These are phyloP conservation scores for Penicillium nucicola DNA, from an alignment of 495 filamentous ascomycete species.

Conservation along the genomic window DNA sequence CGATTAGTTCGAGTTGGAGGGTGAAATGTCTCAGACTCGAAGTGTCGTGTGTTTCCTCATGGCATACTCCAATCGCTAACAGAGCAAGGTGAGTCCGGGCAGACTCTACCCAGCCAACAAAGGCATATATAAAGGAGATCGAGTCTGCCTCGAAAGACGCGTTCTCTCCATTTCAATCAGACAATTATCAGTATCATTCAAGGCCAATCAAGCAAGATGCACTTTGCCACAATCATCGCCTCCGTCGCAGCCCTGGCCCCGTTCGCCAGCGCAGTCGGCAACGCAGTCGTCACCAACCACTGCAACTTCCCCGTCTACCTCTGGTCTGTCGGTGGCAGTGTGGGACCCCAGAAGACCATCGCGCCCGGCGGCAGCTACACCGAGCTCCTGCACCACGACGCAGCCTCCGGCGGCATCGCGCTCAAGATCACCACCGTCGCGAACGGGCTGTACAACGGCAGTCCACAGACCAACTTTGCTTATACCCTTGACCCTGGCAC, in stretches of 20 bases:
- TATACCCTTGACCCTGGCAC: slow-evolving; percentile 48
- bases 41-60: neutral
- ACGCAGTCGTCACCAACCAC: slow-evolving; percentile 51
- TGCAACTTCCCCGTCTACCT: slow-evolving; percentile 47
- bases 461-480: slow-evolving; percentile 50
- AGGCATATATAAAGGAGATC: slow-evolving; percentile 9
- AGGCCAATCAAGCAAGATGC: slow-evolving; percentile 23
- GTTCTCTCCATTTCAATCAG: neutral
- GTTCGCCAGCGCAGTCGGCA: slow-evolving; percentile 42
- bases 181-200: neutral
- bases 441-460: slow-evolving; percentile 53
- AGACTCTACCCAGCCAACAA: neutral
- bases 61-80: neutral
- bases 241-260: slow-evolving; percentile 26
- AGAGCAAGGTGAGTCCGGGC: neutral
- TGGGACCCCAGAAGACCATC: slow-evolving; percentile 40
- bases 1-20: neutral
- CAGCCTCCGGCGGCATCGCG: slow-evolving; percentile 50
- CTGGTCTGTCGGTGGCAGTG: slow-evolving; percentile 53
- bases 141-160: neutral
- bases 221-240: slow-evolving; percentile 24
- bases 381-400: slow-evolving; percentile 44
- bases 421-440: slow-evolving; percentile 50
- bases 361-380: slow-evolving; percentile 32
- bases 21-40: slow-evolving; percentile 1